Evolutionary conservation across 176 grass and related monocot genomes (phyloP).

Genomic region (Stipa capillata): DNA sequence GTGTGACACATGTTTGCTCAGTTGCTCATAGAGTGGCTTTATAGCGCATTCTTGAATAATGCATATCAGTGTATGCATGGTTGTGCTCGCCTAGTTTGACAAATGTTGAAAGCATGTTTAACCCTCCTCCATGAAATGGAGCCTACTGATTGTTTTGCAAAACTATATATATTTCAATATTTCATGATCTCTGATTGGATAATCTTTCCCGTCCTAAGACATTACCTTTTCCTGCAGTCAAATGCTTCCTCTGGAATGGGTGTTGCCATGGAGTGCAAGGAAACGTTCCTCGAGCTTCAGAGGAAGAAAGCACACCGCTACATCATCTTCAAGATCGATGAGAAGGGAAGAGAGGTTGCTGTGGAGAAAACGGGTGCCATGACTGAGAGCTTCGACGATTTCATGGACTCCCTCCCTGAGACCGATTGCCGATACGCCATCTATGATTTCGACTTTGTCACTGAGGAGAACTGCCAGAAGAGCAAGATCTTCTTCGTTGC

Average conservation of each 20-base stretch:
- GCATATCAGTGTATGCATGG: neutral
- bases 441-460: conserved; percentile 62
- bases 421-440: no score
- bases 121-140: neutral
- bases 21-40: neutral
- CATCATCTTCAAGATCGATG: no score
- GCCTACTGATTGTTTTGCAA: no score
- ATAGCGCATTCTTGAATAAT: neutral
- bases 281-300: conserved; percentile 28
- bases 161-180: neutral
- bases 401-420: no score
- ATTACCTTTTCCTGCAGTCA: no score
- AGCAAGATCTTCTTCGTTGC: conserved; percentile 71
- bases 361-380: conserved; percentile 19
- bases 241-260: conserved; percentile 30
- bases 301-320: conserved; percentile 36
- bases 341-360: conserved; percentile 34
- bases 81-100: neutral
- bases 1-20: neutral
- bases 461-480: conserved; percentile 63
- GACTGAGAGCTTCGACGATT: conserved; percentile 37
- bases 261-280: conserved; percentile 14
- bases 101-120: neutral
- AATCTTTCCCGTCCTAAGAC: neutral
- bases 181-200: neutral